Percentiles rank a stretch among this genome's conserved stretches.
phyloP scores from a whole-genome alignment of 805 yeast genomes.

The Suhomyces xylopsoci region DNA sequence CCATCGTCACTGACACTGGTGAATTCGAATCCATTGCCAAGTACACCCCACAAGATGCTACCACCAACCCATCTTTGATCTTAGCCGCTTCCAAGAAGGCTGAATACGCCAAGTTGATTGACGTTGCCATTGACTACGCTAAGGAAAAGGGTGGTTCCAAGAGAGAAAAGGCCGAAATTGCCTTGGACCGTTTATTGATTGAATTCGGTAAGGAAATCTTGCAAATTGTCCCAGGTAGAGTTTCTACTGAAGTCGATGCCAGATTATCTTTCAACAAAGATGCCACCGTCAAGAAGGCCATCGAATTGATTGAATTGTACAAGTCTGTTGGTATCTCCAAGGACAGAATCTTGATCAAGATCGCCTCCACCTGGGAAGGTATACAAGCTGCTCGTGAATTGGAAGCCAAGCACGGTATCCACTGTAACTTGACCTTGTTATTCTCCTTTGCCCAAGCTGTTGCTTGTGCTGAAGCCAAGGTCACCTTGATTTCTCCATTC shows the following conservation, averaged over 20 bases:
- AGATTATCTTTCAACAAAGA: slow-evolving; percentile 94
- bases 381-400: slow-evolving; percentile 96
- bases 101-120: slow-evolving; percentile 85
- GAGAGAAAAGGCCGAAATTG: slow-evolving; percentile 72
- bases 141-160: slow-evolving; percentile 56
- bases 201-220: slow-evolving; percentile 95
- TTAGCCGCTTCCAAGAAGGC: slow-evolving; percentile 92
- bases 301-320: slow-evolving; percentile 84
- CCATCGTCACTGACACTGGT: slow-evolving; percentile 98
- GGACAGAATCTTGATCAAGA: slow-evolving; percentile 91
- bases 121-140: slow-evolving; percentile 86
- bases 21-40: slow-evolving; percentile 97
- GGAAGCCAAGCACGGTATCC: slow-evolving; percentile 86
- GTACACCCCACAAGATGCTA: slow-evolving; percentile 98
- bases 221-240: slow-evolving; percentile 97
- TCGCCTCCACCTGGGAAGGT: slow-evolving; percentile 99
- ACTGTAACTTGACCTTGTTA: slow-evolving; percentile 90
- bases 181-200: slow-evolving; percentile 88
- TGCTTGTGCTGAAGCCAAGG: slow-evolving; percentile 97
- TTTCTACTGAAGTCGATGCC: slow-evolving; percentile 98
- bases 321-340: slow-evolving; percentile 78
- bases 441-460: slow-evolving; percentile 97
- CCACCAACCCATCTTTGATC: slow-evolving; percentile 97
- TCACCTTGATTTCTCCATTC: slow-evolving; percentile 95
- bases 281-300: slow-evolving; percentile 91